A percentile compares a stretch with the other conserved stretches of the same genome.
Conservation (phyloP, 169 alveolate species). For the Cryptosporidium meleagridis region DNA sequence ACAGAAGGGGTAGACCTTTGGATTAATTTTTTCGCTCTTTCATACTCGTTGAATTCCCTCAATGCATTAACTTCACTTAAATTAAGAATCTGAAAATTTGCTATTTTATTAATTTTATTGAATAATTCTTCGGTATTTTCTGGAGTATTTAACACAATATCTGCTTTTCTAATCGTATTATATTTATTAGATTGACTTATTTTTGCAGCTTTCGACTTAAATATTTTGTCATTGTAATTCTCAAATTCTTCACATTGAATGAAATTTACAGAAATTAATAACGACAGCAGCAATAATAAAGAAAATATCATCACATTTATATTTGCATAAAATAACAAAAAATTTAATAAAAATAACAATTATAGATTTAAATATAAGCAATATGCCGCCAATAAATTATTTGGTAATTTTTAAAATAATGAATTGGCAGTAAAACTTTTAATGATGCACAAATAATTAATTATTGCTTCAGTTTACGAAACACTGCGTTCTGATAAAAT, state of each 20-base stretch:
- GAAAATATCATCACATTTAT: neutral
- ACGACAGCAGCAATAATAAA: neutral
- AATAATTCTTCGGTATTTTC: neutral
- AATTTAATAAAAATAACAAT: neutral
- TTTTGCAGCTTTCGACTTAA: neutral
- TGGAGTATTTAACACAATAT: neutral
- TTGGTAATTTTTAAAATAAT: neutral
- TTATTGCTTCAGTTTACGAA: neutral
- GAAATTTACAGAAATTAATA: neutral
- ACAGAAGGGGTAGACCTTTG: neutral
- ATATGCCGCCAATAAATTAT: neutral
- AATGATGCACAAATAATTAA: neutral
- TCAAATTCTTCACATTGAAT: neutral
- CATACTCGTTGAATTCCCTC: neutral
- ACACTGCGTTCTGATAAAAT: neutral
- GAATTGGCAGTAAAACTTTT: neutral
- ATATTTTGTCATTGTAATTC: neutral
- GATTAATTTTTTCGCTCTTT: no score
- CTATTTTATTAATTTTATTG: no score
- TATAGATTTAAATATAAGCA: slow-evolving; percentile 2
- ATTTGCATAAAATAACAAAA: neutral
- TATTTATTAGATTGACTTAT: neutral
- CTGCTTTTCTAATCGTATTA: neutral
- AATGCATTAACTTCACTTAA: neutral
- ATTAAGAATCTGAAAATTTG: neutral